A percentile compares a stretch with the other conserved stretches of the same genome.
Conservation (phyloP, 2,329 filamentous ascomycete genomes). For the Fusarium xyrophilum region DNA sequence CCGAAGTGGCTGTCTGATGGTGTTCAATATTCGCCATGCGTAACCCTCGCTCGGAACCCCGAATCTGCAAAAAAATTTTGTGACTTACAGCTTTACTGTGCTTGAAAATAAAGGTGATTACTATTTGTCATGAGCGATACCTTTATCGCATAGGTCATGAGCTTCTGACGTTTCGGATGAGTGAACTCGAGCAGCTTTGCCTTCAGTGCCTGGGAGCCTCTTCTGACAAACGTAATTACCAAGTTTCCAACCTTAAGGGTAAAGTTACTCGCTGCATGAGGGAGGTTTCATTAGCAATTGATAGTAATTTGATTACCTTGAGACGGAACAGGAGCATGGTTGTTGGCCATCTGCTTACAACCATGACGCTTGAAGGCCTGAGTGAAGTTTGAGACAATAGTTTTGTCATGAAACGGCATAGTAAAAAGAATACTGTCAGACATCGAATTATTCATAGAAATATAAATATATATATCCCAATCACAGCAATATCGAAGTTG, state of each 20-base stretch:
- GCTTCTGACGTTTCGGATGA: slow-evolving; percentile 2
- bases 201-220: background rate
- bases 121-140: background rate
- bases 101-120: background rate
- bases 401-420: background rate
- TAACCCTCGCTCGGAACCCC: slow-evolving; percentile 16
- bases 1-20: background rate
- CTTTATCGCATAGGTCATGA: background rate
- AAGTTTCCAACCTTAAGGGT: background rate
- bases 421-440: background rate
- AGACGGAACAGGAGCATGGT: background rate
- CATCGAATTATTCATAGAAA: too few relatives aligned
- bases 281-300: too few relatives aligned
- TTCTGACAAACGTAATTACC: background rate
- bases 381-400: background rate
- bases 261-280: background rate
- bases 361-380: too few relatives aligned
- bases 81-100: background rate
- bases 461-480: background rate
- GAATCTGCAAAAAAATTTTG: background rate
- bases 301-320: background rate
- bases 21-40: slow-evolving; percentile 1
- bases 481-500: background rate
- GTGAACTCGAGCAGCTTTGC: slow-evolving; percentile 7
- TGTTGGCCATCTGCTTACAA: background rate